Base-by-base conservation (phyloP, 176 grass and related monocot genomes). In the Avena atlantica region DNA sequence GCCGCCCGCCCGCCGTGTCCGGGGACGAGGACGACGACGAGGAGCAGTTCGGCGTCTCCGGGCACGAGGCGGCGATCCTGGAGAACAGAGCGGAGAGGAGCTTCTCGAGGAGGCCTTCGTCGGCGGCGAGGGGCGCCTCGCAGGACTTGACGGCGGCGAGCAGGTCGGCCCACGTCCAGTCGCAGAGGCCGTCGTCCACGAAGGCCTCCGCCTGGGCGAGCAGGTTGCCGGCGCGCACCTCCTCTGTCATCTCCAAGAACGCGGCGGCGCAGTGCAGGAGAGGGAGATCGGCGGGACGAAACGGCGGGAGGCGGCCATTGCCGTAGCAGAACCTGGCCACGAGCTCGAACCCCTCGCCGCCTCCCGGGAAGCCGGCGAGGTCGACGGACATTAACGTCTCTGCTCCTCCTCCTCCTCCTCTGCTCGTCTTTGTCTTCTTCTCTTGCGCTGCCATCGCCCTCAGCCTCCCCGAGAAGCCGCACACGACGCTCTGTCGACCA, bases 201-300 rank as follows among this genome's bases (percentile, higher is more conserved):
- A 94, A 91, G 51, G 90, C 84, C 89, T 96, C 93, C 1, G 90
- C 89, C 55, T 91, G 90, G 1, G 74, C 70, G 1, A 94, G 85
- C 1, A 98, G 97, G 61, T 96, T 98, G 90, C 94, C 92, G 79
- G 79, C 24, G 83, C 85, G 92, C 49, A 90, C 70, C 52, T 94
- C 92, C 83, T 98, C 97, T 2, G 90, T 93, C 97, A 98, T 98
- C 78, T 96, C 94, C 73, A 98, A 52, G 63, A 88, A 89, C 69
- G 90, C 24, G 45, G 97, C 97, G 17, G 88, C 88, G 72, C 89
- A 90, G 78, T 93, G 92, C 65, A 98, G 68, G 29, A 94, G 66
- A 15, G 86, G 90, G 71, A 96, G 86, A 29, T 91, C 92, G 79
- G 89, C 84, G 1, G 97, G 92, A 42, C 85, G 83, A 63, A 99